Evolutionary conservation across 2,329 filamentous ascomycete genomes (phyloP), one percentile per base, ranked within the genome.

Genomic region (Coniochaeta sp.): DNA sequence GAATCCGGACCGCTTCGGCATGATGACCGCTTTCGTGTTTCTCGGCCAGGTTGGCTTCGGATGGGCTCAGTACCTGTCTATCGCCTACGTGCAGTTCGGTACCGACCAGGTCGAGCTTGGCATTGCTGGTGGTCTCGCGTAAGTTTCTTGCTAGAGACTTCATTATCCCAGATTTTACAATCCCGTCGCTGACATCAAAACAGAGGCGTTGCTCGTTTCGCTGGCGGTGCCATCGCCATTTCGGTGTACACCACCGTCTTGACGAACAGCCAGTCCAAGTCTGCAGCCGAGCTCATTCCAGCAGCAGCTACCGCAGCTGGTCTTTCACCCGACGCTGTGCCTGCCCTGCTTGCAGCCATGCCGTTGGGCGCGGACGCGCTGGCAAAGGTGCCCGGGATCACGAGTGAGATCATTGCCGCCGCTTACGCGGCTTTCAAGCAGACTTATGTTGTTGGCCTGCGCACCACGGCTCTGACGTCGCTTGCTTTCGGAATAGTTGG

Each of bases 1-100:
- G 0, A 78, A 70, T 5, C 77, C 79, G 0, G 63, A 72, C 28
- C 72, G 76, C 40, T 77, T 78, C 66, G 76, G 73, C 6, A 71
- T 76, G 62, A 77, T 78, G 67, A 76, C 79, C 56, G 78, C 77
- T 0, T 78, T 81, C 58, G 70, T 77, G 14, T 80, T 80, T 65
- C 68, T 80, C 17, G 72, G 72, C 6, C 70, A 77, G 64, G 69
- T 71, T 14, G 77, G 74, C 5, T 81, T 78, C 63, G 77, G 77
- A 6, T 80, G 76, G 74, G 77, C 74, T 3, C 71, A 78, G 60
- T 79, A 79, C 59, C 67, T 80, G 22, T 75, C 73, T 19, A 80
- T 82, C 63, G 76, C 78, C 1, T 75, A 78, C 62, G 77, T 75
- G 6, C 79, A 81, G 65, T 75, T 80, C 61, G 78, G 77, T n/a